Evolutionary conservation across 768 basidiomycete genomes (phyloP).

Genomic region (Hygrocybe coccinea): DNA sequence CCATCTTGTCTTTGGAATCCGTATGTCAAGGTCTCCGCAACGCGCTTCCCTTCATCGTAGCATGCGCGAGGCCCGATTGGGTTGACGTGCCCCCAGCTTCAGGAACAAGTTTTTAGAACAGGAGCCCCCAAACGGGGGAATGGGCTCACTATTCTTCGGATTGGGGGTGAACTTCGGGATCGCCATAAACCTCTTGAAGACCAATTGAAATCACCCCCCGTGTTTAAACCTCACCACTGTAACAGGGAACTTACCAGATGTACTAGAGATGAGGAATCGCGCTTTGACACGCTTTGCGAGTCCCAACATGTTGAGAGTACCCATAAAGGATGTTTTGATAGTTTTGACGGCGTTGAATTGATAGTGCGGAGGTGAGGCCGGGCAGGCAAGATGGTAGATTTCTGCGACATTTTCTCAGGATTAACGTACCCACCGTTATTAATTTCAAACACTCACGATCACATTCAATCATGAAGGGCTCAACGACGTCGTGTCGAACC

Average conservation of each 20-base stretch:
- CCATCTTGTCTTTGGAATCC: constrained; percentile 92
- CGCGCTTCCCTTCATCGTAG: constrained; percentile 99
- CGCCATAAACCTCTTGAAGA: constrained; percentile 89
- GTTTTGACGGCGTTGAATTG: constrained; percentile 98
- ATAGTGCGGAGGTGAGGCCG: constrained; percentile 95
- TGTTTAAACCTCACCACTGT: constrained; percentile 7
- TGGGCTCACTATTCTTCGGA: constrained; percentile 82
- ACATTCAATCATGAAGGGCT: constrained; percentile 98
- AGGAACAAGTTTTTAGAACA: not conserved
- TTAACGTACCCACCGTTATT: constrained; percentile 6
- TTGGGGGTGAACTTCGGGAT: constrained; percentile 97
- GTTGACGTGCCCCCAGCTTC: constrained; percentile 96
- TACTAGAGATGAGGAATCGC: constrained; percentile 91
- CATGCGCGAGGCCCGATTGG: constrained; percentile 98
- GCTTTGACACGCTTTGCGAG: constrained; percentile 97
- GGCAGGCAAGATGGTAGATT: constrained; percentile 98
- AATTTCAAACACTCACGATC: constrained; percentile 62
- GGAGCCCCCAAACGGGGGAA: not conserved
- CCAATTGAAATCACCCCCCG: not conserved
- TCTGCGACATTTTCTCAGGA: constrained; percentile 43
- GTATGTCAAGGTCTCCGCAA: constrained; percentile 96
- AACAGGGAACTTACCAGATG: constrained; percentile 61
- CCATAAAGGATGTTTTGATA: constrained; percentile 97
- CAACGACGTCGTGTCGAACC: constrained; percentile 94
- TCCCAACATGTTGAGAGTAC: constrained; percentile 97